phyloP scores from a whole-genome alignment of 2,329 filamentous ascomycete species.

The Leptodontidium sp. region DNA sequence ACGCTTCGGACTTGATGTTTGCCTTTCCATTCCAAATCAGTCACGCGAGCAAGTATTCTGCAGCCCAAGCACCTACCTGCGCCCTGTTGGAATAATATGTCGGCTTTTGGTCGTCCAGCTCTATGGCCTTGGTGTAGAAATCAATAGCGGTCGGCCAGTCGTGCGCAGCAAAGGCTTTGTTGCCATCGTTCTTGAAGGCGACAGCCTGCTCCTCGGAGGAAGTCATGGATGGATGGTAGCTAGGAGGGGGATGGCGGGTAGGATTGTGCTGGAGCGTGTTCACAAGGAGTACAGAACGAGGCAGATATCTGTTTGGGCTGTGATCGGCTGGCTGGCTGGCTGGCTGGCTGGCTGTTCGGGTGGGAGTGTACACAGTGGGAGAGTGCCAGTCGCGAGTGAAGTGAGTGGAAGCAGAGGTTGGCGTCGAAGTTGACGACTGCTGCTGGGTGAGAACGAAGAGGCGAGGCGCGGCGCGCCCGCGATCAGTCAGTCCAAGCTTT shows the following conservation, averaged over 20 bases:
- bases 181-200: conserved; percentile 91
- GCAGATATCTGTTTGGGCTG: too few relatives aligned
- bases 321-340: too few relatives aligned
- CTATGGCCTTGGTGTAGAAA: conserved; percentile 87
- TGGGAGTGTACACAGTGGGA: too few relatives aligned
- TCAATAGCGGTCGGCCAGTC: conserved; percentile 87
- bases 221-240: conserved; percentile 35
- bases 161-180: conserved; percentile 87
- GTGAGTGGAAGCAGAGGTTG: too few relatives aligned
- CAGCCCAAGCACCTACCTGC: conserved; percentile 67
- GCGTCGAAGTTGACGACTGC: too few relatives aligned
- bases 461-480: too few relatives aligned
- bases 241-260: neutral
- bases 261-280: neutral
- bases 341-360: too few relatives aligned
- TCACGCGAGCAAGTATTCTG: conserved; percentile 53
- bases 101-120: conserved; percentile 81
- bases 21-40: conserved; percentile 66
- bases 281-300: too few relatives aligned
- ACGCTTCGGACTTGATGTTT: conserved; percentile 94
- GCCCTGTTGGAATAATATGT: conserved; percentile 95
- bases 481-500: too few relatives aligned
- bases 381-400: too few relatives aligned
- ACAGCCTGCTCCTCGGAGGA: conserved; percentile 70
- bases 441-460: too few relatives aligned